Evolutionary conservation across 352 stramenopile genomes (phyloP).

Genomic region (Phytophthora foliorum): DNA sequence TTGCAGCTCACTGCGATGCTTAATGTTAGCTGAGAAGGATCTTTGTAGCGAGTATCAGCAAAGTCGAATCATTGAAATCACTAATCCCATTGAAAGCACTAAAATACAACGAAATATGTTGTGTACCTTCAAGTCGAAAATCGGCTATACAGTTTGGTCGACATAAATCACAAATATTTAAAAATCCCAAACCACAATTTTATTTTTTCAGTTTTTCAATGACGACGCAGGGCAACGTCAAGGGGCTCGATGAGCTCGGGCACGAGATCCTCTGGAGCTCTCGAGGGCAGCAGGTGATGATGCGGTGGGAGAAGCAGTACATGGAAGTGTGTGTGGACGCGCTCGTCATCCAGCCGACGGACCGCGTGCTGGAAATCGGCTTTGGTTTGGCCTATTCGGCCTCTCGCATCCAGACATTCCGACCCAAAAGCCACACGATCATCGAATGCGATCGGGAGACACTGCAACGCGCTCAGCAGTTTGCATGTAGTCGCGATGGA

Average conservation of each 20-base stretch:
- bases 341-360: constrained; percentile 50
- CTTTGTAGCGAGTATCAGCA: too few species aligned
- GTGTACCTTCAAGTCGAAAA: too few species aligned
- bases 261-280: constrained; percentile 71
- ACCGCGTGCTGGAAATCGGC: constrained; percentile 88
- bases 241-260: constrained; percentile 52
- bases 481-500: constrained; percentile 42
- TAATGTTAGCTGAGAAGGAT: constrained; percentile 1
- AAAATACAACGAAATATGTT: too few species aligned
- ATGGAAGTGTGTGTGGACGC: constrained; percentile 82
- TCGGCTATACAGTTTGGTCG: too few species aligned
- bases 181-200: too few species aligned
- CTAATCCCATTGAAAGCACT: too few species aligned
- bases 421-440: constrained; percentile 69
- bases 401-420: constrained; percentile 68
- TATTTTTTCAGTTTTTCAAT: too few species aligned
- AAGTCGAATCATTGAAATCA: too few species aligned
- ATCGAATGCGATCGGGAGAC: constrained; percentile 83
- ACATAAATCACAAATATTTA: neutral
- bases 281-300: constrained; percentile 89
- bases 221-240: constrained; percentile 56
- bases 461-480: constrained; percentile 54
- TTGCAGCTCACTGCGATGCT: constrained; percentile 13
- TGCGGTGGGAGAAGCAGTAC: constrained; percentile 89
- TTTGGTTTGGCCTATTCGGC: constrained; percentile 89